These are phyloP conservation scores for Phytophthora crassamura DNA, from an alignment of 352 stramenopile genomes.

Conservation along the genomic window DNA sequence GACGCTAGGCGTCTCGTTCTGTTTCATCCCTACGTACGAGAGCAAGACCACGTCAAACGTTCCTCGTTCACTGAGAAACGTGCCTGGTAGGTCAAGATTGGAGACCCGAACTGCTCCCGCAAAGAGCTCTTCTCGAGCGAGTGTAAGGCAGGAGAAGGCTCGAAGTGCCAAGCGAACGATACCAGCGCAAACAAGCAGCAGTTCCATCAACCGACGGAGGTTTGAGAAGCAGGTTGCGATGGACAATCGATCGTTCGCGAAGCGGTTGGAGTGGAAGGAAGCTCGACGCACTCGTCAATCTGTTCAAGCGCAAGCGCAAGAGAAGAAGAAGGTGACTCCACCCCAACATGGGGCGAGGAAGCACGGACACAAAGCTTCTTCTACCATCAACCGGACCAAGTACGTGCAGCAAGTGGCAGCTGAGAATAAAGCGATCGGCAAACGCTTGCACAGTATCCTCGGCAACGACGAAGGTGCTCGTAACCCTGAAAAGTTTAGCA, in stretches of 20 bases:
- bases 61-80: constrained; percentile 6
- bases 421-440: constrained; percentile 67
- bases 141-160: constrained; percentile 15
- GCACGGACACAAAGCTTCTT: constrained; percentile 62
- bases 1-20: constrained; percentile 49
- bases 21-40: constrained; percentile 50
- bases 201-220: constrained; percentile 56
- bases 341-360: constrained; percentile 54
- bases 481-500: constrained; percentile 23
- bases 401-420: constrained; percentile 54
- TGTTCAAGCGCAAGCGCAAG: constrained; percentile 47
- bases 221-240: constrained; percentile 64
- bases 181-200: constrained; percentile 57
- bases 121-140: constrained; percentile 18
- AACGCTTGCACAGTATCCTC: constrained; percentile 55
- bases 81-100: constrained; percentile 8
- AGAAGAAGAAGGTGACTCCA: constrained; percentile 40
- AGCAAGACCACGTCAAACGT: constrained; percentile 16
- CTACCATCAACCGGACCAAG: constrained; percentile 64
- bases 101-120: constrained; percentile 8
- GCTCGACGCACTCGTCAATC: constrained; percentile 37
- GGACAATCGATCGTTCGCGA: constrained; percentile 68
- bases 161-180: constrained; percentile 6
- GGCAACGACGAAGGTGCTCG: constrained; percentile 22
- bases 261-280: constrained; percentile 51